These are phyloP conservation scores for Penicillium sp. DNA, from an alignment of 2,329 filamentous ascomycete species.

Conservation along the genomic window DNA sequence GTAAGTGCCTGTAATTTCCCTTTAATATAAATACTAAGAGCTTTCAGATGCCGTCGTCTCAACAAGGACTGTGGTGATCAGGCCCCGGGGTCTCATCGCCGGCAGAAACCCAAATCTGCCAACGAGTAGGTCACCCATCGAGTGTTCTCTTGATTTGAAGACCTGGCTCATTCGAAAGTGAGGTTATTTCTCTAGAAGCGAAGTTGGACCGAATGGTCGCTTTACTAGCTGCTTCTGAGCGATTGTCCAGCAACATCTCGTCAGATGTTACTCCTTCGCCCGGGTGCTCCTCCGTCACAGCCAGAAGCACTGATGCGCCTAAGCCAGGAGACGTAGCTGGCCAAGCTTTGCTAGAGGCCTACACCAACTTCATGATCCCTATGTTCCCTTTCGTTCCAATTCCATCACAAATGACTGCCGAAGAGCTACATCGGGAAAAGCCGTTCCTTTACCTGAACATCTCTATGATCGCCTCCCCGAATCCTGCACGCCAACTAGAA, in stretches of 20 bases:
- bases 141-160: neutral
- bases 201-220: constrained; percentile 33
- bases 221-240: constrained; percentile 24
- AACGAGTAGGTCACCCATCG: constrained; percentile 12
- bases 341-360: constrained; percentile 12
- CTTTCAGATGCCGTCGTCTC: constrained; percentile 31
- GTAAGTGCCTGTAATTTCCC: constrained; percentile 2
- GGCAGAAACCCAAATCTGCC: constrained; percentile 3
- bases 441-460: constrained; percentile 28
- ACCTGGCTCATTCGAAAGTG: constrained; percentile 11
- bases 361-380: constrained; percentile 22
- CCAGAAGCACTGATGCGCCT: neutral
- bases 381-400: constrained; percentile 33
- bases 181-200: constrained; percentile 28
- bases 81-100: constrained; percentile 28
- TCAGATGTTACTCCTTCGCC: constrained; percentile 11
- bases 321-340: constrained; percentile 14
- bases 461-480: constrained; percentile 21
- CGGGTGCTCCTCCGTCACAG: neutral
- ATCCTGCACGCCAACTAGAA: constrained; percentile 16
- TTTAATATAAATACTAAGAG: neutral
- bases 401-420: constrained; percentile 13
- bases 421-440: constrained; percentile 23
- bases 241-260: constrained; percentile 2
- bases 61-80: constrained; percentile 30